Conservation (phyloP, 192 early-diverging fungal species). For the Linnemannia hyalina region DNA sequence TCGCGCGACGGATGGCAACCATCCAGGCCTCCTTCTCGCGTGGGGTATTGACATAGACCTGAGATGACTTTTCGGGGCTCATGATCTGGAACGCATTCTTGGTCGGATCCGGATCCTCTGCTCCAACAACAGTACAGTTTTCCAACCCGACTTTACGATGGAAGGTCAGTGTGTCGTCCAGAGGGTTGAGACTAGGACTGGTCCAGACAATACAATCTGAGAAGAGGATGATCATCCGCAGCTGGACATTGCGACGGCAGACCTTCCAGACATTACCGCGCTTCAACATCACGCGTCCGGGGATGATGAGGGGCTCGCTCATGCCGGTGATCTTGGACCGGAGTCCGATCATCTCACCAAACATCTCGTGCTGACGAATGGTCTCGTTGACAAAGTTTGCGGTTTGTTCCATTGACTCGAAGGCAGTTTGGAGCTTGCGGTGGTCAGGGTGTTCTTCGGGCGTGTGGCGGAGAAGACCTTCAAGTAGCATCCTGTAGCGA, state of each 20-base stretch:
- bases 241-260: slow-evolving; percentile 80
- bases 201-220: slow-evolving; percentile 85
- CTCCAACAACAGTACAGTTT: slow-evolving; percentile 63
- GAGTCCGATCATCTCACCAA: slow-evolving; percentile 75
- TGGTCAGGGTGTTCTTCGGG: slow-evolving; percentile 81
- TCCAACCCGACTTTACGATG: slow-evolving; percentile 81
- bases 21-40: slow-evolving; percentile 77
- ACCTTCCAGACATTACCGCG: slow-evolving; percentile 79
- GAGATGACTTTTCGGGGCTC: slow-evolving; percentile 85
- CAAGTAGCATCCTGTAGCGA: slow-evolving; percentile 86
- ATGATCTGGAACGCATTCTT: slow-evolving; percentile 83
- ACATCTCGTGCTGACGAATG: slow-evolving; percentile 85
- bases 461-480: slow-evolving; percentile 80
- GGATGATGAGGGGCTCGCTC: slow-evolving; percentile 75
- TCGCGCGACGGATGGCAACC: slow-evolving; percentile 67
- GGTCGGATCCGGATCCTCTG: slow-evolving; percentile 64
- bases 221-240: slow-evolving; percentile 79
- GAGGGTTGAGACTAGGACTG: slow-evolving; percentile 64
- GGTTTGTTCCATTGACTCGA: slow-evolving; percentile 75
- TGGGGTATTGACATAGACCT: slow-evolving; percentile 71
- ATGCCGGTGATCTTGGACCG: slow-evolving; percentile 76
- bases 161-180: slow-evolving; percentile 74
- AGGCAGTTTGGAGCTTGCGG: slow-evolving; percentile 70
- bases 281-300: slow-evolving; percentile 77
- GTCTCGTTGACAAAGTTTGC: slow-evolving; percentile 85